phyloP scores from a whole-genome alignment of 2,329 filamentous ascomycete genomes.

The Aspergillus calidoustus region DNA sequence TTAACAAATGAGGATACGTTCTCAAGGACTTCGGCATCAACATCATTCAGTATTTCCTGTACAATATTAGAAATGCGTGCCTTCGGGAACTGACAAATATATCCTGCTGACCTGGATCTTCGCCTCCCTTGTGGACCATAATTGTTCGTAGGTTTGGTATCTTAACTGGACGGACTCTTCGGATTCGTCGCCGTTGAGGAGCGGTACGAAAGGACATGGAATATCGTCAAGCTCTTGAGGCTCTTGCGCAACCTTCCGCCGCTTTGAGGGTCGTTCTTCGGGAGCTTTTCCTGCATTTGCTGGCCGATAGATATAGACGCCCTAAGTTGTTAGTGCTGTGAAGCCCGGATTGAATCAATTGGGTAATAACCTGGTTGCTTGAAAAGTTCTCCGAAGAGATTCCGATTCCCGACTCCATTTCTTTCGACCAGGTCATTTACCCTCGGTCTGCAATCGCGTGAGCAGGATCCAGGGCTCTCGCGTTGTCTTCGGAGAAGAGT shows the following conservation, averaged over 20 bases:
- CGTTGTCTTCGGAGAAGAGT: background rate
- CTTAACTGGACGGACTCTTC: conserved; percentile 38
- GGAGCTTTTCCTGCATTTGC: conserved; percentile 43
- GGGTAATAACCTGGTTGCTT: conserved; percentile 33
- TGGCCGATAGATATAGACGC: conserved; percentile 66
- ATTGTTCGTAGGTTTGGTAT: conserved; percentile 42
- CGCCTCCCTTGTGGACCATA: conserved; percentile 45
- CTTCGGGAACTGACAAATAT: background rate
- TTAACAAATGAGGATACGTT: conserved; percentile 45
- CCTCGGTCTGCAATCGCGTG: background rate
- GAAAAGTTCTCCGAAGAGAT: conserved; percentile 33
- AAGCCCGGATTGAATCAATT: background rate
- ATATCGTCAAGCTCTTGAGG: conserved; percentile 17
- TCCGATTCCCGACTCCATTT: conserved; percentile 27
- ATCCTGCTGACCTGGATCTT: conserved; percentile 42
- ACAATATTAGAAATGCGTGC: conserved; percentile 18
- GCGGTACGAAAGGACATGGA: conserved; percentile 40
- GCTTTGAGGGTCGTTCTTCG: conserved; percentile 58
- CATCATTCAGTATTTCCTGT: conserved; percentile 42
- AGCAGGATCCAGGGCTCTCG: background rate
- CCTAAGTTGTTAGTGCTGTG: conserved; percentile 40
- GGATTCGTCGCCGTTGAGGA: conserved; percentile 46
- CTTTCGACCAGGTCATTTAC: conserved; percentile 24
- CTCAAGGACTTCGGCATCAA: conserved; percentile 45
- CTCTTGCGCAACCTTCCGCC: conserved; percentile 58